These are phyloP conservation scores for Tothia fuscella DNA, from an alignment of 2,329 filamentous ascomycete species.

Conservation along the genomic window DNA sequence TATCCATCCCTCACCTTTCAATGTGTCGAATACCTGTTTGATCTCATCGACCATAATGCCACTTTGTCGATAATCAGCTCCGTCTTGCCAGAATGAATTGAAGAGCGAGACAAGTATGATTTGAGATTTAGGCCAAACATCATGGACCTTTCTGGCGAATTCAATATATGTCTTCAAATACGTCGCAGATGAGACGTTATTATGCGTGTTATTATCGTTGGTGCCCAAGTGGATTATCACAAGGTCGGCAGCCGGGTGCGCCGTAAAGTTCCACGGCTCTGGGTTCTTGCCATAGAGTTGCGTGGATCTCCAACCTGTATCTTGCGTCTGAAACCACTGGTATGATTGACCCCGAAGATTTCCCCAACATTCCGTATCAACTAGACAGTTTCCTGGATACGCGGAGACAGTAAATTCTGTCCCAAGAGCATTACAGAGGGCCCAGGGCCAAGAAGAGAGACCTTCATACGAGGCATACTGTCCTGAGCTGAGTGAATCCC, in stretches of 20 bases:
- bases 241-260: slow-evolving; percentile 27
- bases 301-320: slow-evolving; percentile 37
- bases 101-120: slow-evolving; percentile 38
- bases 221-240: slow-evolving; percentile 36
- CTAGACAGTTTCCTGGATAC: slow-evolving; percentile 46
- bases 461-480: slow-evolving; percentile 49
- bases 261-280: slow-evolving; percentile 24
- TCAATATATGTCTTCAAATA: slow-evolving; percentile 30
- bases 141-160: slow-evolving; percentile 30
- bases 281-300: slow-evolving; percentile 29
- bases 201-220: slow-evolving; percentile 33
- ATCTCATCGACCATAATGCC: slow-evolving; percentile 40
- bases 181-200: slow-evolving; percentile 27
- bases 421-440: slow-evolving; percentile 44
- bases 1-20: slow-evolving; percentile 40
- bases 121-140: slow-evolving; percentile 29
- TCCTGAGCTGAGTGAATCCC: slow-evolving; percentile 40
- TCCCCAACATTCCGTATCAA: slow-evolving; percentile 45
- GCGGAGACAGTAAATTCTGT: slow-evolving; percentile 47
- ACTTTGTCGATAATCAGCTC: slow-evolving; percentile 38
- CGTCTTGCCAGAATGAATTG: slow-evolving; percentile 40
- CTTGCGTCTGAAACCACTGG: slow-evolving; percentile 47
- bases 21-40: slow-evolving; percentile 39
- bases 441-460: slow-evolving; percentile 44
- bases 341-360: slow-evolving; percentile 30